Percentiles rank a stretch among this genome's conserved stretches.
These are phyloP conservation scores for Botryotinia calthae DNA, from an alignment of 2,329 filamentous ascomycete genomes.

Conservation along the genomic window DNA sequence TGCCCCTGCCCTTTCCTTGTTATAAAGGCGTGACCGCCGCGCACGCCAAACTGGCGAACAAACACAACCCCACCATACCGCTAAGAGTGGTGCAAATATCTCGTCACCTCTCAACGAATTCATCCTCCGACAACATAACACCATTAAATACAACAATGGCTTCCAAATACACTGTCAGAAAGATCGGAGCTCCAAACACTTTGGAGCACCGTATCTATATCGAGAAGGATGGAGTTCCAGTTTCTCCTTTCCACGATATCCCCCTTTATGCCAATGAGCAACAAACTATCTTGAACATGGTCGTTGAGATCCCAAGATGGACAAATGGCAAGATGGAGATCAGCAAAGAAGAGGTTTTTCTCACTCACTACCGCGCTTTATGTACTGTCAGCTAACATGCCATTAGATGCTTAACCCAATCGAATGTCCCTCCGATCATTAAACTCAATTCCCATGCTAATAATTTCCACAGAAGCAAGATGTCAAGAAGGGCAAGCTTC, in stretches of 20 bases:
- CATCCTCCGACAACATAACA: constrained; percentile 15
- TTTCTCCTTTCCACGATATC: constrained; percentile 98
- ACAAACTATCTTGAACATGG: constrained; percentile 96
- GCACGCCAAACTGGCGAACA: constrained; percentile 18
- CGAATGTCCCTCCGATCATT: constrained; percentile 7
- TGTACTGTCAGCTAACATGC: background rate
- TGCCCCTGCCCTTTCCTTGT: background rate
- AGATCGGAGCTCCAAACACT: constrained; percentile 86
- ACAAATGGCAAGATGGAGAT: constrained; percentile 99
- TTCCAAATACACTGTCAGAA: constrained; percentile 70
- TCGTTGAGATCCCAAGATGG: constrained; percentile 99
- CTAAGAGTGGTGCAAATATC: constrained; percentile 21
- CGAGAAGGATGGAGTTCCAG: constrained; percentile 90
- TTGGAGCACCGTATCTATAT: constrained; percentile 96
- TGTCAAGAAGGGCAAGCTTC: constrained; percentile 99
- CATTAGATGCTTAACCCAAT: constrained; percentile 21
- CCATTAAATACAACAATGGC: constrained; percentile 35
- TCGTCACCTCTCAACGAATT: constrained; percentile 22
- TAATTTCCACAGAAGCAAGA: constrained; percentile 70
- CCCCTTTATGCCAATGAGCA: constrained; percentile 96
- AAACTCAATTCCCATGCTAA: background rate
- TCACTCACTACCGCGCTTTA: constrained; percentile 47
- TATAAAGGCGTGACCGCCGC: constrained; percentile 18
- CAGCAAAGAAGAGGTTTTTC: constrained; percentile 67
- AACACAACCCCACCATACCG: constrained; percentile 13